Percentiles rank a stretch among this genome's conserved stretches.
These are phyloP conservation scores for Picochlorum sp. DNA, from an alignment of 139 green algal species.

Conservation along the genomic window DNA sequence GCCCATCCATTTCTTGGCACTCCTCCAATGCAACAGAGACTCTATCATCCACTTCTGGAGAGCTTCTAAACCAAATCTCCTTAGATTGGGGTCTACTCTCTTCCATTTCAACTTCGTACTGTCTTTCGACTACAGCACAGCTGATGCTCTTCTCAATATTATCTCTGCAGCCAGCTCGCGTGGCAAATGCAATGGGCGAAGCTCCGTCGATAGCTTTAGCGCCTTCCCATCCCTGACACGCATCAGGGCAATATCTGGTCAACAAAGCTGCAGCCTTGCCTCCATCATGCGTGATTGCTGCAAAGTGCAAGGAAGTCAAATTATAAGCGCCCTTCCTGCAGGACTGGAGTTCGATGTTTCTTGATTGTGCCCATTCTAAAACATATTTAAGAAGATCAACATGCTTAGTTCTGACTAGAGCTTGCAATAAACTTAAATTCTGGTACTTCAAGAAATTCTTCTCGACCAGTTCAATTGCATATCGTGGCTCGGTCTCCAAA, in stretches of 20 bases:
- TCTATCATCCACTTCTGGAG: not conserved
- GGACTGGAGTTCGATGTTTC: constrained; percentile 10
- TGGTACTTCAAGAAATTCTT: not conserved
- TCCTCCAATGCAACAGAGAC: not conserved
- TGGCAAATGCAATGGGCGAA: constrained; percentile 22
- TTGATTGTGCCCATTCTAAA: constrained; percentile 12
- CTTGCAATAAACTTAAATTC: constrained; percentile 26
- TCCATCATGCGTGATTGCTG: constrained; percentile 23
- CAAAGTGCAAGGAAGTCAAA: constrained; percentile 33
- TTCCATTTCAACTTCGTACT: not conserved
- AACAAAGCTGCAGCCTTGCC: constrained; percentile 25
- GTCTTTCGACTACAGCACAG: not conserved
- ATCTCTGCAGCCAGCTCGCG: not conserved
- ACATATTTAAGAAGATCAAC: constrained; percentile 12
- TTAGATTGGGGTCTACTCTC: not conserved
- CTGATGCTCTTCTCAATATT: constrained; percentile 17
- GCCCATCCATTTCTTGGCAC: not conserved
- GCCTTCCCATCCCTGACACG: constrained; percentile 13
- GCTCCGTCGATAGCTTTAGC: constrained; percentile 16
- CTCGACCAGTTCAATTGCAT: too few relatives aligned
- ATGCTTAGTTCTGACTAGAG: constrained; percentile 24
- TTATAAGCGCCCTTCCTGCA: constrained; percentile 4
- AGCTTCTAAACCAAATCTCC: not conserved
- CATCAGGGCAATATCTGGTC: constrained; percentile 14
- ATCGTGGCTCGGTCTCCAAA: too few relatives aligned